phyloP scores from a whole-genome alignment of 176 grass and related monocot species.

The Chrysopogon serrulatus region DNA sequence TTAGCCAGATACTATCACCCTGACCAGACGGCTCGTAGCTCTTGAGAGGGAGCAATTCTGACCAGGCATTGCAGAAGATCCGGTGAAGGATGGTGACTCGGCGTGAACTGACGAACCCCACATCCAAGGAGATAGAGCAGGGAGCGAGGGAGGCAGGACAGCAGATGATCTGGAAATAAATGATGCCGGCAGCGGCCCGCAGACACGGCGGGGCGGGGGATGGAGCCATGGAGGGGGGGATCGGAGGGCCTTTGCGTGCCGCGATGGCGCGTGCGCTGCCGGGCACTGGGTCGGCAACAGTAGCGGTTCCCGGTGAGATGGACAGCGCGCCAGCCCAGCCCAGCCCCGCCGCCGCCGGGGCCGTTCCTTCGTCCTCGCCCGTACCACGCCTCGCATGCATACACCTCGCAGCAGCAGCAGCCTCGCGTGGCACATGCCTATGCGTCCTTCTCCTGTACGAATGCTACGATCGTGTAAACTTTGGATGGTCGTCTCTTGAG shows the following conservation, averaged over 20 bases:
- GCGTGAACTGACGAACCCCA: neutral
- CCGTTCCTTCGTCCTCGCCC: neutral
- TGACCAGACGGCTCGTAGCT: no score
- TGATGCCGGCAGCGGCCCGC: constrained; percentile 1
- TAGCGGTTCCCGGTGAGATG: constrained; percentile 1
- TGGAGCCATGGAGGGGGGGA: no score
- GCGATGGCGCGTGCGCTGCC: constrained; percentile 15
- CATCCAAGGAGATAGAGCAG: neutral
- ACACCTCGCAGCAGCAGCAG: no score
- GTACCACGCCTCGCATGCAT: neutral
- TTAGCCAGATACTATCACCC: no score
- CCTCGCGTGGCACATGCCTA: neutral
- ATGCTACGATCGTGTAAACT: neutral
- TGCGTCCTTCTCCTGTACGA: neutral
- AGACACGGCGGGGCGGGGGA: constrained; percentile 36
- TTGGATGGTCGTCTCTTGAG: no score
- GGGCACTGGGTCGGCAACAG: constrained; percentile 25
- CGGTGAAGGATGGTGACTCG: neutral
- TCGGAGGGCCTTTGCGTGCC: constrained; percentile 47
- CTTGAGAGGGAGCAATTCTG: neutral
- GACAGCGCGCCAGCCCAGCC: neutral
- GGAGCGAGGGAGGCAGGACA: neutral
- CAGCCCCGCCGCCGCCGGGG: neutral
- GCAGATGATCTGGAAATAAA: neutral
- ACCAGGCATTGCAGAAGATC: neutral